Evolutionary conservation across 176 grass and related monocot genomes (phyloP).

Genomic region (Chloris gayana): DNA sequence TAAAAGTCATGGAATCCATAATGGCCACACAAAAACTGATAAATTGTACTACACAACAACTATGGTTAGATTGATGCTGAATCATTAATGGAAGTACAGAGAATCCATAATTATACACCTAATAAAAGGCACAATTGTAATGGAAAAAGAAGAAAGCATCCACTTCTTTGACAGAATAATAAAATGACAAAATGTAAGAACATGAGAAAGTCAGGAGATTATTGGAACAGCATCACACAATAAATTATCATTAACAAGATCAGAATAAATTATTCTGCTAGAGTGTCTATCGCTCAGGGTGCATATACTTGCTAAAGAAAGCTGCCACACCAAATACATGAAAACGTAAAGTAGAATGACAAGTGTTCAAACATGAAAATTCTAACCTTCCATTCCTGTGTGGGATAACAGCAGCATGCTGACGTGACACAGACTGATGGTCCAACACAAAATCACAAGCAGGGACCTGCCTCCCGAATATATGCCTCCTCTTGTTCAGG

Average conservation of each 20-base stretch:
- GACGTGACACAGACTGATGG: constrained; percentile 94
- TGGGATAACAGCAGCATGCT: constrained; percentile 90
- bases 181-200: background rate
- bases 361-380: constrained; percentile 21
- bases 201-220: constrained; percentile 2
- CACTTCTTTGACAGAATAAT: constrained; percentile 9
- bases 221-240: background rate
- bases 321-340: background rate
- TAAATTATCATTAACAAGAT: background rate
- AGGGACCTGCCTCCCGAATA: constrained; percentile 90
- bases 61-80: constrained; percentile 67
- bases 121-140: background rate
- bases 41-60: background rate
- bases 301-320: background rate
- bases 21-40: background rate
- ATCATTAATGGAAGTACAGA: constrained; percentile 29
- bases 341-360: background rate
- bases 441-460: constrained; percentile 92
- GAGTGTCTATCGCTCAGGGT: background rate
- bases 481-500: constrained; percentile 84
- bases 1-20: background rate
- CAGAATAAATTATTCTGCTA: background rate
- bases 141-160: constrained; percentile 25
- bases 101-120: constrained; percentile 20
- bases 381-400: constrained; percentile 94